Evolutionary conservation across 2,329 filamentous ascomycete species (phyloP).

Genomic region (Sphaerulina vaccinii): DNA sequence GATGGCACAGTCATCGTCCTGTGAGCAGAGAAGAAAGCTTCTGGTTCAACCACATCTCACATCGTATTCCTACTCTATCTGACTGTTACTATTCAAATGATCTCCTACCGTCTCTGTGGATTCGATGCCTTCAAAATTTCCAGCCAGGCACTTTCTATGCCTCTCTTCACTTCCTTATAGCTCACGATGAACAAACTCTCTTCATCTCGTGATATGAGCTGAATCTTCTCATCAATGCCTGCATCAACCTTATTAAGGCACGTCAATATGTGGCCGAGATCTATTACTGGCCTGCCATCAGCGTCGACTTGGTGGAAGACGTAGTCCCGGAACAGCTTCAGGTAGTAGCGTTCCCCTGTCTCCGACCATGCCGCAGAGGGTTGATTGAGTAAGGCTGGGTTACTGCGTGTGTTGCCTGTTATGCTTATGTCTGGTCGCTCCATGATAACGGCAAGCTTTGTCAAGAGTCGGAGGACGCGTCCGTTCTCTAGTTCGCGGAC

Average conservation of each 20-base stretch:
- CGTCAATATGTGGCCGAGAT: slow-evolving; percentile 81
- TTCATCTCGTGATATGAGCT: slow-evolving; percentile 83
- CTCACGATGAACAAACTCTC: slow-evolving; percentile 84
- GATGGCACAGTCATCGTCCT: no score
- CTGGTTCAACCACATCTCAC: no score
- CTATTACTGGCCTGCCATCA: slow-evolving; percentile 76
- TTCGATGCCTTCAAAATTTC: slow-evolving; percentile 45
- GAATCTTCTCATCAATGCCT: slow-evolving; percentile 80
- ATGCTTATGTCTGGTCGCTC: slow-evolving; percentile 74
- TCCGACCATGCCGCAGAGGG: slow-evolving; percentile 68
- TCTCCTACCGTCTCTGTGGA: slow-evolving; percentile 11
- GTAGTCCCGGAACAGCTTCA: slow-evolving; percentile 95
- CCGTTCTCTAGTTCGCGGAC: slow-evolving; percentile 86
- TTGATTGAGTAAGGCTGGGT: slow-evolving; percentile 35
- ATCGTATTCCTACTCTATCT: not conserved
- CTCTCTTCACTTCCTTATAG: slow-evolving; percentile 81
- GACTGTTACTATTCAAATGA: not conserved
- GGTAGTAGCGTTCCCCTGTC: slow-evolving; percentile 84
- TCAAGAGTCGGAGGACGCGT: slow-evolving; percentile 71
- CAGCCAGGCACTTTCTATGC: slow-evolving; percentile 60
- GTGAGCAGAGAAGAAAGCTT: no score
- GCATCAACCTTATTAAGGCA: slow-evolving; percentile 92
- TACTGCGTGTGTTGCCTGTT: slow-evolving; percentile 32
- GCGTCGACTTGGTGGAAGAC: slow-evolving; percentile 94
- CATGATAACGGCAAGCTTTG: slow-evolving; percentile 85